A percentile compares a stretch with the other conserved stretches of the same genome.
Evolutionary conservation across 2,329 filamentous ascomycete species (phyloP).

Genomic region (Capronia americana): DNA sequence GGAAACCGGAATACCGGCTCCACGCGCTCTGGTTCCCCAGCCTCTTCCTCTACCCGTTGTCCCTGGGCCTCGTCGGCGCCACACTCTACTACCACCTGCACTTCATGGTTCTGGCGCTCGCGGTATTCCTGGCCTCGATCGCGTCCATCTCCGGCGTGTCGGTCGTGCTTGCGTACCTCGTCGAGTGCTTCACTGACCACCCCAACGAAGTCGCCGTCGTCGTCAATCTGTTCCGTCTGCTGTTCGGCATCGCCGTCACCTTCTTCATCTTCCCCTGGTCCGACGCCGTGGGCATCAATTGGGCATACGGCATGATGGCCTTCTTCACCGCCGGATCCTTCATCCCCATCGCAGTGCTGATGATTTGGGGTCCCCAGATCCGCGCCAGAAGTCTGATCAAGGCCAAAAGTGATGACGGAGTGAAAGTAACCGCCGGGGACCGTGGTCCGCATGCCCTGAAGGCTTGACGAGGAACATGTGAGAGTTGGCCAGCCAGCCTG

Average conservation of each 20-base stretch:
- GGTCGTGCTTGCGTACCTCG: not conserved
- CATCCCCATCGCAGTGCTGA: not conserved
- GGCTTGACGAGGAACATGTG: no score
- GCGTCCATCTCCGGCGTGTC: not conserved
- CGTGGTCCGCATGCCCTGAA: no score
- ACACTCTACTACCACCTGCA: slow-evolving; percentile 7
- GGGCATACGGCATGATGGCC: slow-evolving; percentile 11
- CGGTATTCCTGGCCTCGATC: not conserved
- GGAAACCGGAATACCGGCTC: slow-evolving; percentile 52
- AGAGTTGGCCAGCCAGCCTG: no score
- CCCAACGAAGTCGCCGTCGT: not conserved
- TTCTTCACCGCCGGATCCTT: not conserved
- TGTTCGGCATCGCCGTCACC: slow-evolving; percentile 5
- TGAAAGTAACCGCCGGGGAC: no score
- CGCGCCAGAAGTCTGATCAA: no score
- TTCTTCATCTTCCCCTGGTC: not conserved
- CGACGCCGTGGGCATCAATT: not conserved
- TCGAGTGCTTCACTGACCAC: slow-evolving; percentile 11
- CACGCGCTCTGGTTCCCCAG: slow-evolving; percentile 43
- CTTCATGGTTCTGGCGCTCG: slow-evolving; percentile 5
- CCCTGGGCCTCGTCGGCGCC: slow-evolving; percentile 45
- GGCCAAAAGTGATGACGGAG: no score
- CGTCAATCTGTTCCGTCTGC: not conserved
- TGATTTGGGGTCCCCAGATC: not conserved
- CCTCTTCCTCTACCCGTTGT: slow-evolving; percentile 43